Evolutionary conservation across 2,329 filamentous ascomycete genomes (phyloP).

Genomic region (Byssochlamys sp.): DNA sequence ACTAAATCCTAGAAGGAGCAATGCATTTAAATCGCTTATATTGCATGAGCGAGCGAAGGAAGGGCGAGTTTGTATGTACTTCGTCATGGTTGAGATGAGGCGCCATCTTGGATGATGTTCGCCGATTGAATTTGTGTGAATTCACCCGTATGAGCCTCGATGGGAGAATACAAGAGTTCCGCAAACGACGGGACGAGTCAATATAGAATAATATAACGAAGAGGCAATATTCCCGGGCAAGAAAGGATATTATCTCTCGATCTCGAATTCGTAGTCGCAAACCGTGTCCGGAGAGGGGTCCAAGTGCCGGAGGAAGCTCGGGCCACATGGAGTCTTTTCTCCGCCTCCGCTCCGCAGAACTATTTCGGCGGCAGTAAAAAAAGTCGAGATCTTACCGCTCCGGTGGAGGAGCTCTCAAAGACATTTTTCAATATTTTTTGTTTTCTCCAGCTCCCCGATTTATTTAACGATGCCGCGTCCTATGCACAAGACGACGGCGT

Average conservation of each 20-base stretch:
- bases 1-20: neutral
- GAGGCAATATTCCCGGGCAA: neutral
- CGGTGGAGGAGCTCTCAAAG: neutral
- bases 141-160: neutral
- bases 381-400: neutral
- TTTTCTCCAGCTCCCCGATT: neutral
- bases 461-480: conserved; percentile 24
- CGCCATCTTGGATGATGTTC: conserved; percentile 16
- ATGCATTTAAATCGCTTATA: neutral
- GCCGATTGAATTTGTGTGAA: neutral
- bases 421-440: neutral
- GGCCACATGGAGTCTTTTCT: conserved; percentile 6
- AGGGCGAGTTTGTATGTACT: conserved; percentile 17
- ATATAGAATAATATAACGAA: neutral
- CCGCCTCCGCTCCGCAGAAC: conserved; percentile 6
- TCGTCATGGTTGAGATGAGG: conserved; percentile 33
- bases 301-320: conserved; percentile 6
- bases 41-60: neutral
- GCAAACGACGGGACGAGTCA: too few relatives aligned
- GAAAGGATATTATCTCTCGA: neutral
- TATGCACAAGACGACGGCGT: conserved; percentile 32
- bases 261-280: neutral
- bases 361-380: conserved; percentile 1
- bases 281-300: neutral
- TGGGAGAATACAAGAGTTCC: too few relatives aligned